Conservation (phyloP, 805 yeast species). For the Nakazawaea ishiwadae region DNA sequence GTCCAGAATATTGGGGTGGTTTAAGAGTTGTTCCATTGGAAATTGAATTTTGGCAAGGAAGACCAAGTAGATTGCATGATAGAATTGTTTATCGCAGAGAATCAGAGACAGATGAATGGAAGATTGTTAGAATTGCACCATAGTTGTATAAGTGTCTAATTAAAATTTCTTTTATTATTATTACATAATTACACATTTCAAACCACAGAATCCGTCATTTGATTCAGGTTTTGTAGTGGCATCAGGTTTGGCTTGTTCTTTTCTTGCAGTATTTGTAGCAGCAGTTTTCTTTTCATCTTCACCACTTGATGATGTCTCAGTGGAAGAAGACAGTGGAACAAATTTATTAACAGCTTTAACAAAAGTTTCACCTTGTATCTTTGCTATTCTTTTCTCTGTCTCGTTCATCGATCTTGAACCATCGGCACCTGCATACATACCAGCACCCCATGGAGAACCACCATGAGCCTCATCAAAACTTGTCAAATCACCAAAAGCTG, state of each 20-base stretch:
- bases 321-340: neutral
- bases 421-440: constrained; percentile 68
- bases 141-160: no score
- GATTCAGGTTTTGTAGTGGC: constrained; percentile 2
- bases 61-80: constrained; percentile 86
- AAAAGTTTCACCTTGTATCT: constrained; percentile 64
- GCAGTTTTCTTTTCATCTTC: constrained; percentile 2
- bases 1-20: constrained; percentile 98
- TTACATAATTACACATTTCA: constrained; percentile 7
- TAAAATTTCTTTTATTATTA: neutral
- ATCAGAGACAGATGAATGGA: constrained; percentile 48
- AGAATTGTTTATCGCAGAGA: constrained; percentile 70
- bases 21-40: constrained; percentile 81
- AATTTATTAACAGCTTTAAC: constrained; percentile 38
- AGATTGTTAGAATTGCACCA: constrained; percentile 69
- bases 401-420: constrained; percentile 67
- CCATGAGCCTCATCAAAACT: constrained; percentile 69
- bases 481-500: constrained; percentile 49
- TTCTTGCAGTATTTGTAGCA: constrained; percentile 4
- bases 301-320: neutral
- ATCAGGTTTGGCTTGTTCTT: constrained; percentile 4
- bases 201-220: constrained; percentile 2
- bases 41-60: constrained; percentile 97
- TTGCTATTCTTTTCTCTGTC: constrained; percentile 61
- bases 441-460: constrained; percentile 87